Conservation (phyloP, 139 green algal genomes). For the Tetraselmis striata region DNA sequence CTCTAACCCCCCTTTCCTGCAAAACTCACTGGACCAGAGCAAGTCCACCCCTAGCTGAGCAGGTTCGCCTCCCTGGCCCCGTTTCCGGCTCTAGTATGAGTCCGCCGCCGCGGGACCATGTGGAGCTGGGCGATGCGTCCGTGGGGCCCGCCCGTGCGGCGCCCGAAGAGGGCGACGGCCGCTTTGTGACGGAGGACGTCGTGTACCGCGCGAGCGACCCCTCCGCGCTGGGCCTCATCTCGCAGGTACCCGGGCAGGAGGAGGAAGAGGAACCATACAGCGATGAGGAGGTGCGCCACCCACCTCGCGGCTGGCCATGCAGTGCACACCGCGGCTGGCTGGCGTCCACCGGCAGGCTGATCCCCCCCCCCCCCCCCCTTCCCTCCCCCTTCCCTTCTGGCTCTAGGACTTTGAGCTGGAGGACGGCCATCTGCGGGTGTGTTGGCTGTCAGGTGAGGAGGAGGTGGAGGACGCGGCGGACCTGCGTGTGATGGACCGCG, state of each 20-base stretch:
- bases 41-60: too few species aligned
- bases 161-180: neutral
- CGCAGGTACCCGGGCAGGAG: neutral
- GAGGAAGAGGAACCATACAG: neutral
- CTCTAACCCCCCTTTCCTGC: too few species aligned
- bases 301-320: too few species aligned
- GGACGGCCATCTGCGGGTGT: conserved; percentile 19
- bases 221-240: neutral
- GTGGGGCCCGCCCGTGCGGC: too few species aligned
- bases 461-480: neutral
- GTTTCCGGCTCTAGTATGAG: too few species aligned
- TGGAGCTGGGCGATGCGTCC: neutral
- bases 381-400: neutral
- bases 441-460: conserved; percentile 18
- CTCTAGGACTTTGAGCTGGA: neutral
- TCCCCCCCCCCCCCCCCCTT: neutral
- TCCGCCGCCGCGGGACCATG: too few species aligned
- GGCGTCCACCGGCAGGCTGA: too few species aligned
- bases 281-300: neutral
- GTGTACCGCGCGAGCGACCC: neutral
- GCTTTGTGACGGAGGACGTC: neutral
- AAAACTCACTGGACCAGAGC: too few species aligned
- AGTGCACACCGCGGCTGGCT: too few species aligned
- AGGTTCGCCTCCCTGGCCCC: too few species aligned
- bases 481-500: conserved; percentile 29